Evolutionary conservation across 2,329 filamentous ascomycete species (phyloP).

Genomic region (Periconia macrospinosa): DNA sequence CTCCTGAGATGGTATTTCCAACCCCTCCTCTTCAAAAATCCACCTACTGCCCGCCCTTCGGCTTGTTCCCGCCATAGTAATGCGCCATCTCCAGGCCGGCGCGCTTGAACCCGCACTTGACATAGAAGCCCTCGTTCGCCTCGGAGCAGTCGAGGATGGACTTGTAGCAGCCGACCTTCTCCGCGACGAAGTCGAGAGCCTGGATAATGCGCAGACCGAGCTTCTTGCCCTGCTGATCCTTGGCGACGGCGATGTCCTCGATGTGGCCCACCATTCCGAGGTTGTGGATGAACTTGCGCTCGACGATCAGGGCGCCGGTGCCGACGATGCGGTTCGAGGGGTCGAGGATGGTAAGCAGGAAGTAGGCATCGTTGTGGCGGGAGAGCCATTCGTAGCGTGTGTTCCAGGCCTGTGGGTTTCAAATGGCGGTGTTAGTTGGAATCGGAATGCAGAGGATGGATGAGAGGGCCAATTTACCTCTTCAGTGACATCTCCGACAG

Average conservation of each 20-base stretch:
- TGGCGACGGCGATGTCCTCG: constrained; percentile 94
- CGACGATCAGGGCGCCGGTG: constrained; percentile 85
- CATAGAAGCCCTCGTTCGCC: constrained; percentile 94
- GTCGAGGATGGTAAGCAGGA: constrained; percentile 83
- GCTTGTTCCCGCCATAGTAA: constrained; percentile 63
- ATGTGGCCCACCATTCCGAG: constrained; percentile 89
- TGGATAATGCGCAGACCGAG: constrained; percentile 90
- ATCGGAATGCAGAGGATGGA: not conserved
- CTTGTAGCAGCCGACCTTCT: constrained; percentile 93
- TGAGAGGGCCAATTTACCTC: constrained; percentile 45
- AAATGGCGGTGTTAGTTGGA: not conserved
- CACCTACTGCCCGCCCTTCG: constrained; percentile 18
- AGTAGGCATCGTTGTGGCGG: constrained; percentile 75
- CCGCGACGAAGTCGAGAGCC: constrained; percentile 84
- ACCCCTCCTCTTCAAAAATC: not conserved
- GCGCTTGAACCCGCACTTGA: constrained; percentile 94
- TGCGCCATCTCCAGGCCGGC: constrained; percentile 96
- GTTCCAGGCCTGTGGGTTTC: constrained; percentile 58
- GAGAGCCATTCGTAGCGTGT: constrained; percentile 82
- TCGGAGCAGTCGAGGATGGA: constrained; percentile 96
- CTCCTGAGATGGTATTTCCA: not conserved
- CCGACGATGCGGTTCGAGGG: constrained; percentile 74
- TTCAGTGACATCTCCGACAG: constrained; percentile 82
- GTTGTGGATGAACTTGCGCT: constrained; percentile 89
- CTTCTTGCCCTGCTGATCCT: constrained; percentile 97